Evolutionary conservation across 2,329 filamentous ascomycete genomes (phyloP).

Genomic region (Clarireedia paspali): DNA sequence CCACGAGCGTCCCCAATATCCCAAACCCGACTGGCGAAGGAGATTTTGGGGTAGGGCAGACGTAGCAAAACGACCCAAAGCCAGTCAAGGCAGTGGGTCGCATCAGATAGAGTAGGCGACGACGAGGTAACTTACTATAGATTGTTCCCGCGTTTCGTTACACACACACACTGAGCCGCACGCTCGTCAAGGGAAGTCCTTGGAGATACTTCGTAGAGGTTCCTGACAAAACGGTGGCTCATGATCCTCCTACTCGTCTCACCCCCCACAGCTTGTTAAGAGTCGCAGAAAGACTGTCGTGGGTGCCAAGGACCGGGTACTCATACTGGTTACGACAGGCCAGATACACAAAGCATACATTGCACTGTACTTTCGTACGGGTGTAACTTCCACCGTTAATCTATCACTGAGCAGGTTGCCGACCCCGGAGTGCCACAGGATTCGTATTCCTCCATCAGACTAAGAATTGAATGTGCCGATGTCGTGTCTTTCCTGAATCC

Average conservation of each 20-base stretch:
- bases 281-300: conserved; percentile 4
- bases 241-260: conserved; percentile 4
- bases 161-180: neutral
- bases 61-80: neutral
- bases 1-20: neutral
- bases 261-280: neutral
- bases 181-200: neutral
- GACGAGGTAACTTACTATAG: conserved; percentile 1
- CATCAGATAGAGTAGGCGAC: conserved; percentile 8
- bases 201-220: neutral
- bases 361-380: neutral
- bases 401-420: conserved; percentile 8
- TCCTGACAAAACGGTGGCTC: neutral
- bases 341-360: neutral
- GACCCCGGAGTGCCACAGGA: neutral
- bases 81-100: neutral
- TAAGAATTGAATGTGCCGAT: neutral
- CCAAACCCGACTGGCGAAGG: conserved; percentile 7
- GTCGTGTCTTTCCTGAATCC: too few relatives aligned
- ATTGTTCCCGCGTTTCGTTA: neutral
- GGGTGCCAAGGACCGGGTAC: conserved; percentile 8
- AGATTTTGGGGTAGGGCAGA: neutral
- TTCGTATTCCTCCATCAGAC: neutral
- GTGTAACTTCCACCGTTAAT: conserved; percentile 8
- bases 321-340: conserved; percentile 6